phyloP scores from a whole-genome alignment of 2,329 filamentous ascomycete genomes.

The Colletotrichum viniferum region DNA sequence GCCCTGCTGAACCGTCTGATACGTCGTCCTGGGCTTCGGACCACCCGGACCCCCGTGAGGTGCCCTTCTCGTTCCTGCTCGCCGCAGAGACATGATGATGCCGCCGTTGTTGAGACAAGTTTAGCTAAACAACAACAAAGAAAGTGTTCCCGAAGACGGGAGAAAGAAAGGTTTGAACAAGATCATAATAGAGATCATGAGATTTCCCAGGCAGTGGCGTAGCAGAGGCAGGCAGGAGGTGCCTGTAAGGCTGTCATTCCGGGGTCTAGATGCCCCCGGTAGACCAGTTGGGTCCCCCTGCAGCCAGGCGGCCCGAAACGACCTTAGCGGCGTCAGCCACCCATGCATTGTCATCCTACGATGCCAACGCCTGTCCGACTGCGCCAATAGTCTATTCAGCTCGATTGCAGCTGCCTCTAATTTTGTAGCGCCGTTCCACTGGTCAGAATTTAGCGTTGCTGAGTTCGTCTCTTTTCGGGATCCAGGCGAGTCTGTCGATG shows the following conservation, averaged over 20 bases:
- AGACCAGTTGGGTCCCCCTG: constrained; percentile 4
- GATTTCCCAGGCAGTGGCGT: background rate
- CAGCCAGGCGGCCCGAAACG: constrained; percentile 15
- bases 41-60: constrained; percentile 12
- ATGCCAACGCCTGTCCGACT: background rate
- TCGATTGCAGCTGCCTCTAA: background rate
- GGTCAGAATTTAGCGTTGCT: constrained; percentile 8
- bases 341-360: constrained; percentile 14
- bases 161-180: background rate
- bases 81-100: constrained; percentile 15
- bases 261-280: background rate
- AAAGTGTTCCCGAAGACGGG: background rate
- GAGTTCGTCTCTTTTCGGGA: background rate
- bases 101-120: background rate
- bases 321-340: constrained; percentile 14
- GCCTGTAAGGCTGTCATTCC: background rate
- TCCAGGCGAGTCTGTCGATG: background rate
- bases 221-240: background rate
- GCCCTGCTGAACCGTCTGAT: constrained; percentile 41
- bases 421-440: constrained; percentile 3
- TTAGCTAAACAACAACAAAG: background rate
- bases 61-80: constrained; percentile 14
- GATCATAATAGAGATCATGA: background rate
- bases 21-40: constrained; percentile 33
- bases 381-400: constrained; percentile 6